These are phyloP conservation scores for Hyaloscypha variabilis DNA, from an alignment of 495 filamentous ascomycete genomes.

Conservation along the genomic window DNA sequence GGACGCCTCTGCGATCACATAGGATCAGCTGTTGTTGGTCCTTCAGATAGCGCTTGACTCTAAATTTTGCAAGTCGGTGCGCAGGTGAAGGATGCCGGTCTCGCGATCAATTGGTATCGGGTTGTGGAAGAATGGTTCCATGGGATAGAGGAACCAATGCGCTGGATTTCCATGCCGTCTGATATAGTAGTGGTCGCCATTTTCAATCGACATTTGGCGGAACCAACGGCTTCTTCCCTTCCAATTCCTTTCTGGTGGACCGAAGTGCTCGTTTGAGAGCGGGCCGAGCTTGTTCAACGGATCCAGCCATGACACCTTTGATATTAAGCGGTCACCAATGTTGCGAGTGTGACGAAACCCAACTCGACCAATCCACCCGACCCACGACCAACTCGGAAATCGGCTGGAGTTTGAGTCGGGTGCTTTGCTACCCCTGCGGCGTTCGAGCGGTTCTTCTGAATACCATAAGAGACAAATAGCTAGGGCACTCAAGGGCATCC, in stretches of 20 bases:
- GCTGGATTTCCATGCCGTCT: not conserved
- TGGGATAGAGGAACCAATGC: not conserved
- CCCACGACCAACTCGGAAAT: not conserved
- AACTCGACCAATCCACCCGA: not conserved
- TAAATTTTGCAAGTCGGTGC: not conserved
- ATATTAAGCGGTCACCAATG: not conserved
- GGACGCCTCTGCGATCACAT: not conserved
- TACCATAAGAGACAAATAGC: not conserved
- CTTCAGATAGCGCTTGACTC: no score
- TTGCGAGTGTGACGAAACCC: not conserved
- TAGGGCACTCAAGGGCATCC: not conserved
- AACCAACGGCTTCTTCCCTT: not conserved
- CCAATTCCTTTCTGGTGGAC: not conserved
- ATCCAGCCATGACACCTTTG: not conserved
- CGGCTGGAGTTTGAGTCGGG: not conserved
- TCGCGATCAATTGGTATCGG: not conserved
- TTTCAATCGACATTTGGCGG: not conserved
- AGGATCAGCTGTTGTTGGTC: not conserved
- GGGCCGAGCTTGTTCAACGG: not conserved
- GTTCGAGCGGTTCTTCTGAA: not conserved
- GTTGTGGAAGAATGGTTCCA: conserved; percentile 1
- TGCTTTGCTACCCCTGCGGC: not conserved
- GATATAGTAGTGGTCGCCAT: not conserved
- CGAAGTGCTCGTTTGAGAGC: not conserved
- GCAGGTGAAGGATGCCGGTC: not conserved